Conservation (phyloP, 805 yeast species). For the Saccharomycopsis olivae region DNA sequence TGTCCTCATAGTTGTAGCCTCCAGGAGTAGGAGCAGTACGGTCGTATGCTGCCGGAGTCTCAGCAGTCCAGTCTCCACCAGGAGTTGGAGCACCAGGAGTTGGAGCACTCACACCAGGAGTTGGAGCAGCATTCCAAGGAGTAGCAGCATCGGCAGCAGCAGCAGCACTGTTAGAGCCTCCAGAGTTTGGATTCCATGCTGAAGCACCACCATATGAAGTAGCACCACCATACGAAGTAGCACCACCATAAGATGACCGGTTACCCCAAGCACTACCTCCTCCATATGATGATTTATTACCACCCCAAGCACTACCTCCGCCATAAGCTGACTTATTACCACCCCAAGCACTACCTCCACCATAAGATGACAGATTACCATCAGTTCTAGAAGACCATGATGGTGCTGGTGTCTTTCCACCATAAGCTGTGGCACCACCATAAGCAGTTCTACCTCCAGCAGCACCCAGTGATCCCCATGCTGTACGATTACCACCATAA, state of each 20-base stretch:
- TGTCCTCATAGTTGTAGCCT: constrained; percentile 10
- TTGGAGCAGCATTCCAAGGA: constrained; percentile 31
- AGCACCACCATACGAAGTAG: constrained; percentile 19
- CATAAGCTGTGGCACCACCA: constrained; percentile 27
- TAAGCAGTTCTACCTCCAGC: constrained; percentile 22
- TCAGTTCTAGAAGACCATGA: constrained; percentile 22
- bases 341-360: constrained; percentile 38
- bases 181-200: constrained; percentile 25
- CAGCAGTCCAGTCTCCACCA: constrained; percentile 24
- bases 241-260: constrained; percentile 19
- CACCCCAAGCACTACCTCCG: constrained; percentile 23
- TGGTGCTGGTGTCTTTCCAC: constrained; percentile 27
- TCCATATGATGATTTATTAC: constrained; percentile 33
- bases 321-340: constrained; percentile 22
- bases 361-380: constrained; percentile 28
- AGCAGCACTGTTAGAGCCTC: constrained; percentile 22
- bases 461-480: constrained; percentile 27
- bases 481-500: constrained; percentile 20
- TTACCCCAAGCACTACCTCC: constrained; percentile 20
- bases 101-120: constrained; percentile 24
- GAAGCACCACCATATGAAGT: constrained; percentile 33
- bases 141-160: constrained; percentile 25
- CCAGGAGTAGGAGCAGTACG: constrained; percentile 19
- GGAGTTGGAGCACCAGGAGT: constrained; percentile 31
- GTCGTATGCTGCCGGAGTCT: constrained; percentile 28